phyloP scores from a whole-genome alignment of 1,284 basidiomycete species.

The Binderoboletus segoi region DNA sequence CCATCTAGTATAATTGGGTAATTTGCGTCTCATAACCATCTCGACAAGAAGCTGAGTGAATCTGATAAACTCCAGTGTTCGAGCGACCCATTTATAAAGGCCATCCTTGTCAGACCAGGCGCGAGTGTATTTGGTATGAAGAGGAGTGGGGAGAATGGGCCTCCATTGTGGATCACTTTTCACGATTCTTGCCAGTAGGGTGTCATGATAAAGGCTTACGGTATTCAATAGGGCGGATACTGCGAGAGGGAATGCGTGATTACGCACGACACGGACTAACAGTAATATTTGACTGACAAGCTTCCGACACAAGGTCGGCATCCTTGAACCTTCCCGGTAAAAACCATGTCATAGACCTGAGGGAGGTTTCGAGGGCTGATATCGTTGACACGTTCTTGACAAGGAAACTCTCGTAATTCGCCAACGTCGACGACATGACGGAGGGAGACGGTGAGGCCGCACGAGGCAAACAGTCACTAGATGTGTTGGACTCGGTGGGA shows the following conservation, averaged over 20 bases:
- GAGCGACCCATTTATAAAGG: constrained; percentile 75
- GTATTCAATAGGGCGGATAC: constrained; percentile 75
- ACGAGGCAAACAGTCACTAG: neutral
- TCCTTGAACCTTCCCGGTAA: constrained; percentile 96
- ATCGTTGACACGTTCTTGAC: constrained; percentile 84
- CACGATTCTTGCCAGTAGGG: constrained; percentile 70
- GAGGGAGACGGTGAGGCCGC: neutral
- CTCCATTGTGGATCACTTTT: constrained; percentile 65
- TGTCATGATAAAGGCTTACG: constrained; percentile 87
- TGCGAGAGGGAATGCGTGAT: constrained; percentile 34
- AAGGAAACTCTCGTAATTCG: constrained; percentile 80
- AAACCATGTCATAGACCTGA: constrained; percentile 92
- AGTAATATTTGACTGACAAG: constrained; percentile 61
- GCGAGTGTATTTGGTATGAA: constrained; percentile 79
- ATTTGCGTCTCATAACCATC: constrained; percentile 79
- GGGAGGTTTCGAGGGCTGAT: constrained; percentile 82
- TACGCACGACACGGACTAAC: constrained; percentile 16
- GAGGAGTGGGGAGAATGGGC: constrained; percentile 66
- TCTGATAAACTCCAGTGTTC: constrained; percentile 71
- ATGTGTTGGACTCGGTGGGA: too few relatives aligned
- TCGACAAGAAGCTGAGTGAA: constrained; percentile 84
- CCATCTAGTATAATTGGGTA: constrained; percentile 66
- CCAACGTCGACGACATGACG: constrained; percentile 49
- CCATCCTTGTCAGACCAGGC: constrained; percentile 74
- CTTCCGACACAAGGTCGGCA: constrained; percentile 91